These are phyloP conservation scores for Pseudogymnoascus verrucosus DNA, from an alignment of 2,329 filamentous ascomycete species.

Conservation along the genomic window DNA sequence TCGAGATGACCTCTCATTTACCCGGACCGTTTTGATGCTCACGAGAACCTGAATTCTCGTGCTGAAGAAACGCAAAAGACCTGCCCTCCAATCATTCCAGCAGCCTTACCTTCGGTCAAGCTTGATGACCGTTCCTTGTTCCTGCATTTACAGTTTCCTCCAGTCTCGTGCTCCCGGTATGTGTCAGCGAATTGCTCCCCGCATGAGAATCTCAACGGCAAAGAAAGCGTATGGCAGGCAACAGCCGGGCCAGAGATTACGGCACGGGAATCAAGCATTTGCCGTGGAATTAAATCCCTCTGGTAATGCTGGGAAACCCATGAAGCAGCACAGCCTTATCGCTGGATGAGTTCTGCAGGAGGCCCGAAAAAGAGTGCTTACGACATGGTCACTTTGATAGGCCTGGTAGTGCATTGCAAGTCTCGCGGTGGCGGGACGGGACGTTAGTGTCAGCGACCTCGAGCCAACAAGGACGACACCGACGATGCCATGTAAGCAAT, in stretches of 20 bases:
- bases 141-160: background rate
- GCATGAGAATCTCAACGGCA: background rate
- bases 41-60: background rate
- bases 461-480: background rate
- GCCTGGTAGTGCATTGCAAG: background rate
- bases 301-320: background rate
- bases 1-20: background rate
- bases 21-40: background rate
- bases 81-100: background rate
- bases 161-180: background rate
- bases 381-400: background rate
- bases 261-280: background rate
- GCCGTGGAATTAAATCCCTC: background rate
- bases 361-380: background rate
- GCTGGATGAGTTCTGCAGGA: background rate
- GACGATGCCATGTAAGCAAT: background rate
- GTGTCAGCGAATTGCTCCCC: background rate
- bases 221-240: background rate
- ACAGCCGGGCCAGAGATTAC: background rate
- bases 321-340: background rate
- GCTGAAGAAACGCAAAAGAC: background rate
- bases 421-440: constrained; percentile 1
- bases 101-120: background rate
- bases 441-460: background rate
- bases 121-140: background rate